Base-by-base conservation (phyloP, 1,139 yeast species). In the Kurtzmaniella quercitrusa region DNA sequence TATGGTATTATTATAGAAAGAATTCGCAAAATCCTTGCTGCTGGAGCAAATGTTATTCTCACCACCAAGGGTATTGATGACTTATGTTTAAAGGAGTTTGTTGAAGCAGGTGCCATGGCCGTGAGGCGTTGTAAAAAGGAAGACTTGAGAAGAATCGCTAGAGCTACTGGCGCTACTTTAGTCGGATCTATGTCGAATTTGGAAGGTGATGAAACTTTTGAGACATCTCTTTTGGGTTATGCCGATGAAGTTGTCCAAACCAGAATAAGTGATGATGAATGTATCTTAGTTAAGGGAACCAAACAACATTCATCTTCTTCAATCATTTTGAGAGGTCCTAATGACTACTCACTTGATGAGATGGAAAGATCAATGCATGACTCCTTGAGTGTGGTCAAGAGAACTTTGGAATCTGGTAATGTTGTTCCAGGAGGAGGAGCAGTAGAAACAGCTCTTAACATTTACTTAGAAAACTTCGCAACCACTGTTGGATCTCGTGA, bases 341-440 rank as follows among this genome's bases (percentile, higher is more conserved):
- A 94, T 63, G 98, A 93, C 63, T 93, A 85, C 64, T 85, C 95
- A 37, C 76, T 94, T 52, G 99, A 94, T 65, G 99, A 94, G 71
- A 93, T 94, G 98, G 97, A 94, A 69, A 81, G 99, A 65, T 88
- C 96, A 2, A 66, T 94, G 47, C 97, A 89, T 59, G 99, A 94
- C 63, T 88, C 98, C 1, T 74, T 94, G 53, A 84, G 91, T 38
- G 98, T 93, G 33, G 96, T 94, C 38, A 94, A 94, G 71, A 83
- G 98, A 63, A 89, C 98, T 15, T 78, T 94, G 53, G 99, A 94
- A 67, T 82, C 94, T 57, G 98, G 98, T 14, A 69, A 78, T 52
- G 94, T 94, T 45, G 98, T 94, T 8, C 98, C 98, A 38, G 99
- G 99, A 45, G 99, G 98, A 50, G 99, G 99, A 49, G 96, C 98